Conservation (phyloP, 1,139 yeast genomes). For the Suhomyces bokatorum region DNA sequence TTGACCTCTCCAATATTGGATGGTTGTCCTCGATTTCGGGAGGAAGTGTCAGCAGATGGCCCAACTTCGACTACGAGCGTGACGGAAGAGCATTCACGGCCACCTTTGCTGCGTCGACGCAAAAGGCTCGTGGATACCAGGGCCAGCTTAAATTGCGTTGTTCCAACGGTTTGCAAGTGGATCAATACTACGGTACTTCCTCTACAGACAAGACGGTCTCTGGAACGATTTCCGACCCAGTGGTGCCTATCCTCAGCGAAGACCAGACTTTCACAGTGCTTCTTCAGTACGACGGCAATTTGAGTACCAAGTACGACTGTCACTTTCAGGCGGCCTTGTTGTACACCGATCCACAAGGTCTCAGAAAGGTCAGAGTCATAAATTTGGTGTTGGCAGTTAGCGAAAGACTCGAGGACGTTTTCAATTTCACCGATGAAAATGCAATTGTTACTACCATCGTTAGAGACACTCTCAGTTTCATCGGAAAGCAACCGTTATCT, state of each 20-base stretch:
- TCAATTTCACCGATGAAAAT: conserved; percentile 84
- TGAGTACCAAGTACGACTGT: conserved; percentile 72
- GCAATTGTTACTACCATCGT: conserved; percentile 71
- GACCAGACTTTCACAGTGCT: conserved; percentile 73
- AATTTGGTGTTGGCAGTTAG: conserved; percentile 83
- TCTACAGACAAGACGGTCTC: conserved; percentile 33
- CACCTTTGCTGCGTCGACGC: conserved; percentile 53
- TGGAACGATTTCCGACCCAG: conserved; percentile 55
- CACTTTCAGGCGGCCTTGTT: conserved; percentile 91
- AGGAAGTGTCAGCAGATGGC: conserved; percentile 67
- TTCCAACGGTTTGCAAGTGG: conserved; percentile 83
- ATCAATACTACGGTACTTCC: conserved; percentile 67
- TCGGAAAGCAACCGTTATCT: conserved; percentile 60
- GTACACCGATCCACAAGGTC: conserved; percentile 76
- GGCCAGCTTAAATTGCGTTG: conserved; percentile 84
- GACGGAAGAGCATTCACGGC: conserved; percentile 70
- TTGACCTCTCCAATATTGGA: conserved; percentile 76
- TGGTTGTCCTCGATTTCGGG: conserved; percentile 69
- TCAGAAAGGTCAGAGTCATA: conserved; percentile 79
- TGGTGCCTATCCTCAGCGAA: conserved; percentile 63
- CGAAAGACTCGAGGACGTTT: conserved; percentile 69
- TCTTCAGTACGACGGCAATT: conserved; percentile 74
- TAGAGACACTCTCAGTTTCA: conserved; percentile 64
- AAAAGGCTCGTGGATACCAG: conserved; percentile 64
- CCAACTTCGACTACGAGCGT: conserved; percentile 64